A percentile compares a stretch with the other conserved stretches of the same genome.
Evolutionary conservation across 2,329 filamentous ascomycete genomes (phyloP).

Genomic region (Helotiales sp.): DNA sequence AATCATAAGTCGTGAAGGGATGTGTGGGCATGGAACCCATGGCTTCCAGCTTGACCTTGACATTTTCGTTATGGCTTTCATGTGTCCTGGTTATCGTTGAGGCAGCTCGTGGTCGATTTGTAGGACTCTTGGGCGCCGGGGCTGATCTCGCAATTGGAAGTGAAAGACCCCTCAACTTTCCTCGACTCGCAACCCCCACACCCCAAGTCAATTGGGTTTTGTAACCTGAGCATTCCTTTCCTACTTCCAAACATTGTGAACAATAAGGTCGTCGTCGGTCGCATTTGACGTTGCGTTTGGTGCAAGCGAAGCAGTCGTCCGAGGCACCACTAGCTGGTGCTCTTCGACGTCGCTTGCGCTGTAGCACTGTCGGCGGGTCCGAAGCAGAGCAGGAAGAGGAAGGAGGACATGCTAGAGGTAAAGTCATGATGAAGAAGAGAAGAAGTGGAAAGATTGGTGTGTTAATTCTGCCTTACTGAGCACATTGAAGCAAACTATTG

Average conservation of each 20-base stretch:
- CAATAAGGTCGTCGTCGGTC: constrained; percentile 93
- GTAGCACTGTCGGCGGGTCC: constrained; percentile 33
- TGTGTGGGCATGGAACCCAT: constrained; percentile 23
- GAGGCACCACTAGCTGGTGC: constrained; percentile 85
- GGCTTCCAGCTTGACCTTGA: constrained; percentile 35
- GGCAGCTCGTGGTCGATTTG: constrained; percentile 29
- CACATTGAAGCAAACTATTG: constrained; percentile 21
- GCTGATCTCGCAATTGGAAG: constrained; percentile 65
- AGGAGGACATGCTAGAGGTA: constrained; percentile 35
- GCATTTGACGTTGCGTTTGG: constrained; percentile 80
- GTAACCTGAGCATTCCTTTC: constrained; percentile 92
- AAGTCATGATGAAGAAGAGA: constrained; percentile 32
- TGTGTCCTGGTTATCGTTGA: constrained; percentile 26
- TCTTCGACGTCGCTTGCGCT: constrained; percentile 74
- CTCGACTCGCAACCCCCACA: constrained; percentile 90
- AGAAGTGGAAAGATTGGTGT: constrained; percentile 8
- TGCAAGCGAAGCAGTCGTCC: constrained; percentile 94
- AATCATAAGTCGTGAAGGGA: constrained; percentile 39
- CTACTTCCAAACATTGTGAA: constrained; percentile 87
- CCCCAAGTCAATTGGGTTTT: constrained; percentile 97
- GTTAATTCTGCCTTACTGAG: constrained; percentile 16
- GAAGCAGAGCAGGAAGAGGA: constrained; percentile 25
- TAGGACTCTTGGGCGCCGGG: constrained; percentile 41
- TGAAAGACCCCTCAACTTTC: constrained; percentile 88
- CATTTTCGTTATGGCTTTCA: constrained; percentile 27